Evolutionary conservation across 176 grass and related monocot genomes (phyloP).

Genomic region (maize (Zea mays)): DNA sequence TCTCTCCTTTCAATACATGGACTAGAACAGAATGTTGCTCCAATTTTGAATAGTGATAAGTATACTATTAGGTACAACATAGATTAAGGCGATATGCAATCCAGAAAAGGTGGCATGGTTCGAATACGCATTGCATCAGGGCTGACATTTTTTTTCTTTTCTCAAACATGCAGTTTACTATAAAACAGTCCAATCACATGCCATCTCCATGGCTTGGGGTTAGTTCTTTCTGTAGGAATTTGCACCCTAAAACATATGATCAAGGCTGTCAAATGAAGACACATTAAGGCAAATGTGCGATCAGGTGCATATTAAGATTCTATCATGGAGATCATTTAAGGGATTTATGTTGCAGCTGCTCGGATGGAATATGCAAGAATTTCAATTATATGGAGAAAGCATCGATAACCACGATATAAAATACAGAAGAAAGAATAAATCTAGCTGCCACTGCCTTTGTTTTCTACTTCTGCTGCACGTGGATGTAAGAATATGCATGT

Average conservation of each 20-base stretch:
- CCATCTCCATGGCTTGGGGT: not conserved
- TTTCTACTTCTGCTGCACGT: not conserved
- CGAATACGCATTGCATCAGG: not conserved
- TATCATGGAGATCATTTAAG: not conserved
- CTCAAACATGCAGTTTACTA: not conserved
- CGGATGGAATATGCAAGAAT: slow-evolving; percentile 5
- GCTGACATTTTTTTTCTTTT: not conserved
- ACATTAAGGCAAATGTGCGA: not conserved
- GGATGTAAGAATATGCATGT: not conserved
- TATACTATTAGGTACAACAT: not conserved
- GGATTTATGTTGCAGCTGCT: not conserved
- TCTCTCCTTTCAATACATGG: not conserved
- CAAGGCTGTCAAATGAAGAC: not conserved
- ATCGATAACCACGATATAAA: not conserved
- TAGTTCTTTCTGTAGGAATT: not conserved
- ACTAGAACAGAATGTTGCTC: not conserved
- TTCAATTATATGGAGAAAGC: not conserved
- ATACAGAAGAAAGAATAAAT: slow-evolving; percentile 1
- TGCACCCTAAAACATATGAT: not conserved
- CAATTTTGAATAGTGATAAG: not conserved
- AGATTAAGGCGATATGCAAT: not conserved
- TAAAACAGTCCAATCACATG: not conserved
- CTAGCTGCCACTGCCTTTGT: not conserved
- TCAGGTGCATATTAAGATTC: slow-evolving; percentile 2
- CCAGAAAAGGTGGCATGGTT: not conserved